Evolutionary conservation across 371 early-diverging fungal species (phyloP), one percentile per base, ranked within the genome.

Genomic region (Circinella umbellata): DNA sequence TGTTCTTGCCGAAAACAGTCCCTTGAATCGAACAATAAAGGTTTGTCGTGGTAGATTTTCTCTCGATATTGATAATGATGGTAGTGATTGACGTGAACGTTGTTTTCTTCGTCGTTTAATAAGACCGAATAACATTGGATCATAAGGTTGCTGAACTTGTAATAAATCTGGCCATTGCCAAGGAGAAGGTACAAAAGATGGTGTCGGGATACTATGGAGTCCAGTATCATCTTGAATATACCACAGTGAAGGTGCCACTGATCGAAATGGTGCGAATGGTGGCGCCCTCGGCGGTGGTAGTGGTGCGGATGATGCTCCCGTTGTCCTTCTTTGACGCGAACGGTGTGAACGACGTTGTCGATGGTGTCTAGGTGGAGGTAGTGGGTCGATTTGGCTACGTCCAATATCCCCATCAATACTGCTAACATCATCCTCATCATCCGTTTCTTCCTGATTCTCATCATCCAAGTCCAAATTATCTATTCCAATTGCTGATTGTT

Each of bases 141-240:
- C 36, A 48, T 73, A 76, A 5, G 77, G 77, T 46, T 42, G 67
- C 13, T 73, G 71, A 17, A 65, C 67, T 49, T 76, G 70, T 39
- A 76, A 61, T 4, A 76, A 69, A 64, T 71, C 71, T 46, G 77
- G 69, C 73, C 71, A 73, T 64, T 76, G 67, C 77, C 77, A 76
- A 6, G 73, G 73, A 38, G 77, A 66, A 13, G 73, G 77, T 3
- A 67, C 65, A 66, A 76, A 76, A 13, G 66, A 73, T 14, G 76
- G 76, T 35, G 69, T 70, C 11, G 73, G 71, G 47, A 69, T 65
- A 36, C 48, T 60, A n/a, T 72, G 69, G 5, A 72, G 27, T 7
- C 65, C 70, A 15, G 46, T 46, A 15, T 61, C 65, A 27, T 71
- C 68, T 34, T 59, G 70, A 42, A 57, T 66, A 61, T 68, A 67